Percentiles rank a stretch among this genome's conserved stretches.
These are phyloP conservation scores for Geotrichum histeridarum DNA, from an alignment of 1,139 yeast genomes.

Conservation along the genomic window DNA sequence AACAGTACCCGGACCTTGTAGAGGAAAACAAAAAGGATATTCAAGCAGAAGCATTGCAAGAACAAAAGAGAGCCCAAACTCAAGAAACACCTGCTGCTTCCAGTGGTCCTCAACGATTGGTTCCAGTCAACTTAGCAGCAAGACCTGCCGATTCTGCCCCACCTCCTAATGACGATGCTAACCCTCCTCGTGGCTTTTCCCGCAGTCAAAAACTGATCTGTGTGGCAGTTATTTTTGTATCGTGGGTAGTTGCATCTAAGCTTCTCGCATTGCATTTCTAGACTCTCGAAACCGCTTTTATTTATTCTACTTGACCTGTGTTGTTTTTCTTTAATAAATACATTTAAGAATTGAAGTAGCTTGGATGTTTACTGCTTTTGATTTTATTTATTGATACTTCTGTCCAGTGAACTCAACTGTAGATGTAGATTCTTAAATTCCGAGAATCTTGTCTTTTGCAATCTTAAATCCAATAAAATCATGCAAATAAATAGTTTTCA, in stretches of 20 bases:
- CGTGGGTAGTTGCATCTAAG: slow-evolving; percentile 17
- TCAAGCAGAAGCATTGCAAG: neutral
- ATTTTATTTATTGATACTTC: no score
- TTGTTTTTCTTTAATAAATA: no score
- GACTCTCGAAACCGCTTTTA: no score
- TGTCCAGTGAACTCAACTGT: no score
- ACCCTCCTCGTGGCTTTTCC: slow-evolving; percentile 8
- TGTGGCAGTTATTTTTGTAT: slow-evolving; percentile 14
- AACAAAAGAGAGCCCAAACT: neutral
- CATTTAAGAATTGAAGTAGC: no score
- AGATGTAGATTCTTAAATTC: no score
- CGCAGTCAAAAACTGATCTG: slow-evolving; percentile 10
- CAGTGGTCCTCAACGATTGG: neutral
- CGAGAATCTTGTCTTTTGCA: no score
- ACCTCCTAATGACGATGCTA: neutral
- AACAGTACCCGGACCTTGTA: slow-evolving; percentile 14
- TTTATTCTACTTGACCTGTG: no score
- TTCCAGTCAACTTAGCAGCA: slow-evolving; percentile 5
- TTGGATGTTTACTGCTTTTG: no score
- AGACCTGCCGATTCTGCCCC: neutral
- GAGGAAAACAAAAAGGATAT: slow-evolving; percentile 7
- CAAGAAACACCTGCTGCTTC: neutral
- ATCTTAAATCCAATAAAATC: no score
- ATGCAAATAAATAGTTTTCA: no score
- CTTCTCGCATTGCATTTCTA: slow-evolving; percentile 6